A percentile compares a stretch with the other conserved stretches of the same genome.
Evolutionary conservation across 331 rosid genomes (phyloP).

Genomic region (Prunus yedoensis): DNA sequence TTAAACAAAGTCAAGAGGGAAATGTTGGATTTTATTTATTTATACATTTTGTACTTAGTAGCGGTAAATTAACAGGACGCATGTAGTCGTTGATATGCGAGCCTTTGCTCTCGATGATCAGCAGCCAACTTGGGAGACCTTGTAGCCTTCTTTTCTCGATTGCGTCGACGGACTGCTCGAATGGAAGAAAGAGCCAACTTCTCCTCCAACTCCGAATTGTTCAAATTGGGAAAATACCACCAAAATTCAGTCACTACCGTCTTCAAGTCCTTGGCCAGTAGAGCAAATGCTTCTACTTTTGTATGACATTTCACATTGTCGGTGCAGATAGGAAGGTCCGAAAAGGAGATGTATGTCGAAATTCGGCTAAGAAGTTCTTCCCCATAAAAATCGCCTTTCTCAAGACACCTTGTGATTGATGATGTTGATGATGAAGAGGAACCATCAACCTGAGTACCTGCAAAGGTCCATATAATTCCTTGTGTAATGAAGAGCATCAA

Average conservation of each 20-base stretch:
- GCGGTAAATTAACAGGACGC: not conserved
- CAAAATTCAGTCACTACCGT: not conserved
- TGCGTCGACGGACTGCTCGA: not conserved
- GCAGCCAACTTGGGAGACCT: not conserved
- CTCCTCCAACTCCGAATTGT: not conserved
- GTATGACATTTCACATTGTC: not conserved
- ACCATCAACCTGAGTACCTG: no score
- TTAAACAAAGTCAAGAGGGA: no score
- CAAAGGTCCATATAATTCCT: not conserved
- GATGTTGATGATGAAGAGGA: not conserved
- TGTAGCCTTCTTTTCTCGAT: not conserved
- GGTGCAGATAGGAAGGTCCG: not conserved
- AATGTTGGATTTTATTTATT: no score
- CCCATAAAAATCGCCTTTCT: not conserved
- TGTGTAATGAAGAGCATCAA: not conserved
- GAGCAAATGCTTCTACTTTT: not conserved
- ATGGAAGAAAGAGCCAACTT: not conserved
- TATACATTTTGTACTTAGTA: no score
- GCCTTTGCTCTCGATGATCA: not conserved
- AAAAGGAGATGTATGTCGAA: not conserved
- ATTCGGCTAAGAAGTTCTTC: not conserved
- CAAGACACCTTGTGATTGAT: not conserved
- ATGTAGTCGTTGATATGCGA: not conserved
- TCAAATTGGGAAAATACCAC: not conserved
- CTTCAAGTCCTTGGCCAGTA: constrained; percentile 11